phyloP scores from a whole-genome alignment of 495 filamentous ascomycete species.

The Lophiostoma macrostomum region DNA sequence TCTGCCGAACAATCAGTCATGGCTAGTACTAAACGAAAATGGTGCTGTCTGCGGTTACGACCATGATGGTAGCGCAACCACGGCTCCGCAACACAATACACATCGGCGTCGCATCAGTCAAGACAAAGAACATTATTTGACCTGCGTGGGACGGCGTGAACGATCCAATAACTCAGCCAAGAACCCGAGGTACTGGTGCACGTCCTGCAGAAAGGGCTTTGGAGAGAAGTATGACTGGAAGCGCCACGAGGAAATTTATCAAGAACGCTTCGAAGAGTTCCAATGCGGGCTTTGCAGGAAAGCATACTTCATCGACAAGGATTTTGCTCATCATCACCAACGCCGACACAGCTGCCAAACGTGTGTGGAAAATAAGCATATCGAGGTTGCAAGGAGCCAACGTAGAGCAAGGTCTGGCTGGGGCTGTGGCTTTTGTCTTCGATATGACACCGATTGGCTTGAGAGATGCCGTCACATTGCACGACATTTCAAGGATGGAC shows the following conservation, averaged over 20 bases:
- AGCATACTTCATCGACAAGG: constrained; percentile 21
- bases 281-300: constrained; percentile 17
- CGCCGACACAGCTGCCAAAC: constrained; percentile 15
- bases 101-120: background rate
- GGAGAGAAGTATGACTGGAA: constrained; percentile 25
- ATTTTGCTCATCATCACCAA: constrained; percentile 22
- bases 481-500: constrained; percentile 13
- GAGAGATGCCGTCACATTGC: constrained; percentile 20
- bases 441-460: constrained; percentile 14
- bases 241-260: constrained; percentile 23
- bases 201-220: constrained; percentile 16
- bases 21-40: background rate
- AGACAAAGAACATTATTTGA: constrained; percentile 7
- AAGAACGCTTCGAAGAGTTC: constrained; percentile 18
- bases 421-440: constrained; percentile 24
- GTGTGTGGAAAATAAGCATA: constrained; percentile 9
- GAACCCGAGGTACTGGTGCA: constrained; percentile 22
- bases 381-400: background rate
- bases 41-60: background rate
- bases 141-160: constrained; percentile 8
- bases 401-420: constrained; percentile 9
- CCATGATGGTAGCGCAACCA: background rate
- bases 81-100: background rate
- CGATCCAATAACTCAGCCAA: constrained; percentile 1
- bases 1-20: no score